Evolutionary conservation across 2,329 filamentous ascomycete species (phyloP).

Genomic region (Sporothrix pallida): DNA sequence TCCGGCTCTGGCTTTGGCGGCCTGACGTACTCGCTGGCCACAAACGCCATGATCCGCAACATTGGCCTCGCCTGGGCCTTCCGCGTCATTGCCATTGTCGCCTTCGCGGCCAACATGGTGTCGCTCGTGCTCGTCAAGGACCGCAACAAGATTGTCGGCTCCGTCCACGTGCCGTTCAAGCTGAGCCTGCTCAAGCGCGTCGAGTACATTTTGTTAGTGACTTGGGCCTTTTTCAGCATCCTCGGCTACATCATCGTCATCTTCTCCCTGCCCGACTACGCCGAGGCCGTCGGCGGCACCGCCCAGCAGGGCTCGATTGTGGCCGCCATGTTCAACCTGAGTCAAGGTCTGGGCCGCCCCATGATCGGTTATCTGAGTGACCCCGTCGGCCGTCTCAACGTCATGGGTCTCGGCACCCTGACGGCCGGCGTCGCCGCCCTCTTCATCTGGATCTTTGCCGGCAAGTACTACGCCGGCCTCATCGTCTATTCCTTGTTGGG

Average conservation of each 20-base stretch:
- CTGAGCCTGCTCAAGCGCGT: conserved; percentile 62
- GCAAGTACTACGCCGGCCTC: conserved; percentile 66
- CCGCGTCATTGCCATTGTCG: conserved; percentile 66
- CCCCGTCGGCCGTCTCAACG: conserved; percentile 72
- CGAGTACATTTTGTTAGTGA: conserved; percentile 69
- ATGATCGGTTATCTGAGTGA: conserved; percentile 76
- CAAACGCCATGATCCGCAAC: conserved; percentile 70
- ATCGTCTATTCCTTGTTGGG: conserved; percentile 75
- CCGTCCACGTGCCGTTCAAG: conserved; percentile 71
- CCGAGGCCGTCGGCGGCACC: conserved; percentile 68
- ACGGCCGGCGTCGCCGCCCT: conserved; percentile 68
- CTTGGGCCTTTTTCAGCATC: conserved; percentile 73
- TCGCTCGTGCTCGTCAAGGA: conserved; percentile 70
- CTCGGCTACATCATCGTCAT: conserved; percentile 77
- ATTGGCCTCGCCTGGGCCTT: conserved; percentile 72
- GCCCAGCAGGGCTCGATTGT: conserved; percentile 72
- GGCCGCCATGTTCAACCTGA: conserved; percentile 74
- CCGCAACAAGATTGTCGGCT: conserved; percentile 72
- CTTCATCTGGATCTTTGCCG: conserved; percentile 74
- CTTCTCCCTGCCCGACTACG: conserved; percentile 77
- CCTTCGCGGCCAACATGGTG: conserved; percentile 66
- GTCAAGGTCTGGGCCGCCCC: conserved; percentile 70
- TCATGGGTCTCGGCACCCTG: conserved; percentile 69
- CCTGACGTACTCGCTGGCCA: conserved; percentile 68
- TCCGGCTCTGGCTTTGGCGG: conserved; percentile 79